Evolutionary conservation across 2,329 filamentous ascomycete species (phyloP).

Genomic region (Xylariaceae sp.): DNA sequence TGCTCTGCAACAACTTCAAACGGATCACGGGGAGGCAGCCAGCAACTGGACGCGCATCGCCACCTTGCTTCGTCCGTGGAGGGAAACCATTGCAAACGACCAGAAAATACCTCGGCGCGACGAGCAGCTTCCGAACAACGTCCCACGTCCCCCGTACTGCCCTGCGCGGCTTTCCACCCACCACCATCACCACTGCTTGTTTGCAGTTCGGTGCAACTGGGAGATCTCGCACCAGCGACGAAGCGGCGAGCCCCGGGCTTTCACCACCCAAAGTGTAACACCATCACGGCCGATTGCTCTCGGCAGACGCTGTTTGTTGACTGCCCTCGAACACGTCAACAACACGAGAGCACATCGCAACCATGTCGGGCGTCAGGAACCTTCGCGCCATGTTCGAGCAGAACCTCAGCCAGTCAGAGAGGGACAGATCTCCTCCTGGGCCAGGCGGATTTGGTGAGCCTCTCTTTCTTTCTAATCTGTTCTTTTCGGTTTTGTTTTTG

Average conservation of each 20-base stretch:
- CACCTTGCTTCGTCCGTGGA: not conserved
- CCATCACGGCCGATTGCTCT: not conserved
- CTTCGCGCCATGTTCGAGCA: conserved; percentile 77
- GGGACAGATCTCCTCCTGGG: conserved; percentile 65
- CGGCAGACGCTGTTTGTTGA: conserved; percentile 13
- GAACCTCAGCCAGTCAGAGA: conserved; percentile 58
- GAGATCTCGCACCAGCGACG: not conserved
- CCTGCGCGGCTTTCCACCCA: not conserved
- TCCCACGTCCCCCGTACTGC: conserved; percentile 16
- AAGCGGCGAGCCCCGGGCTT: not conserved
- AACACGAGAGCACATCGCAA: conserved; percentile 43
- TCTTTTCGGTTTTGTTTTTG: not conserved
- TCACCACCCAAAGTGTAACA: not conserved
- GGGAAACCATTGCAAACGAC: conserved; percentile 1
- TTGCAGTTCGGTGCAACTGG: not conserved
- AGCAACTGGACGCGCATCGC: not conserved
- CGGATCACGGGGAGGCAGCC: not conserved
- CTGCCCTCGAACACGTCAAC: conserved; percentile 28
- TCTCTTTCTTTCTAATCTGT: conserved; percentile 11
- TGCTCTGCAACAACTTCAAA: not conserved
- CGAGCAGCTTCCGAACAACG: conserved; percentile 24
- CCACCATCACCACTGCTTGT: too few species aligned
- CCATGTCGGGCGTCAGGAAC: conserved; percentile 66
- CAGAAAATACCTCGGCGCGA: conserved; percentile 22
- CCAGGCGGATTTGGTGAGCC: conserved; percentile 39